Evolutionary conservation across 345 rosid species (phyloP), one percentile per base, ranked within the genome.

Genomic region (Melastoma malabathricum): DNA sequence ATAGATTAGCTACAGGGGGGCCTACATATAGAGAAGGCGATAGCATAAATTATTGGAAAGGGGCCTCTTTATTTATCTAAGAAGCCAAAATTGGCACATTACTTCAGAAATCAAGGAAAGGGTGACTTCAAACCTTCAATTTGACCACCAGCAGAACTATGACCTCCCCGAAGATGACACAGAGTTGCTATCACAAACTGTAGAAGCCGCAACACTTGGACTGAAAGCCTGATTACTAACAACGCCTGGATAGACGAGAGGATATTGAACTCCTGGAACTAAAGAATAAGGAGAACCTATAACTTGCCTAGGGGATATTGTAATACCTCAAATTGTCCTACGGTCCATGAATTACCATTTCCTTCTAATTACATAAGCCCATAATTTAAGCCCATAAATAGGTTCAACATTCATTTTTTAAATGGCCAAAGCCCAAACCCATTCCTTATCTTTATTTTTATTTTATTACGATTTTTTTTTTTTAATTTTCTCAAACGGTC

Each of bases 1-100:
- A 93, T 43, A 93, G 66, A 73, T 93, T 93, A 15, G 99, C 86
- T 54, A 97, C 99, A 44, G 86, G 85, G 0, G 99, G 99, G 67
- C 99, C 99, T 93, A 64, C 48, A 67, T 57, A 44, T 52, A 51
- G 62, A 59, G 47, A 67, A n/a, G 39, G 50, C 56, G 27, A 52
- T 55, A 29, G 38, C 38, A 27, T 27, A 29, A 29, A 29, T 29
- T 29, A 29, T 29, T 27, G 31, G 31, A 29, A 4, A 29, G 9
- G 6, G 38, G 38, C 38, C 9, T 4, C 9, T 29, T 4, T 29
- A 29, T 29, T 6, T 5, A 29, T 29, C 38, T 5, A 23, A 25
- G 63, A 48, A 15, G 19, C 25, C 41, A 16, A 12, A 31, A 16
- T 48, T 49, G 58, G 47, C 48, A 29, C 38, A 29, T 29, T 29